phyloP scores from a whole-genome alignment of 2,329 filamentous ascomycete genomes.

The Botrytis byssoidea region DNA sequence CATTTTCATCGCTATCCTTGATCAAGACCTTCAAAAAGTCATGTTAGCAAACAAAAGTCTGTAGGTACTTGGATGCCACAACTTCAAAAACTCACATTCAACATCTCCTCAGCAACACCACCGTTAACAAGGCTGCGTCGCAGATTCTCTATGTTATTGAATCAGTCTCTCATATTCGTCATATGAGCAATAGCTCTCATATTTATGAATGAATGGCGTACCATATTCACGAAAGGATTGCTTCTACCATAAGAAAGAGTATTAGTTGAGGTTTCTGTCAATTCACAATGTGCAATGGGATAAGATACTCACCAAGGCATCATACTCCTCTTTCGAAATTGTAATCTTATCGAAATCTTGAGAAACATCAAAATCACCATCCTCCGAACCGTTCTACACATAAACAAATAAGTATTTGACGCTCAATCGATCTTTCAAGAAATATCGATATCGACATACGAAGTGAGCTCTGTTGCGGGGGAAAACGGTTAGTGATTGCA shows the following conservation, averaged over 20 bases:
- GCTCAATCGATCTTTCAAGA: neutral
- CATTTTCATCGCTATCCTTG: constrained; percentile 29
- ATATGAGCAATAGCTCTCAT: neutral
- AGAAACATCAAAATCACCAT: constrained; percentile 40
- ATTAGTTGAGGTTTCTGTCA: constrained; percentile 11
- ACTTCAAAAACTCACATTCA: constrained; percentile 38
- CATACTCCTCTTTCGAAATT: constrained; percentile 61
- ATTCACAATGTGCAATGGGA: neutral
- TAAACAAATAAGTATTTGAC: constrained; percentile 11
- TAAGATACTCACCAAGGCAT: constrained; percentile 49
- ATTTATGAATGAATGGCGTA: constrained; percentile 40
- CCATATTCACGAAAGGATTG: constrained; percentile 52
- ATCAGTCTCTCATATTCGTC: constrained; percentile 23
- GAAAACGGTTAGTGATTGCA: constrained; percentile 15
- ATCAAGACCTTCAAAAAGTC: constrained; percentile 31
- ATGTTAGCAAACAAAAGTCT: constrained; percentile 24
- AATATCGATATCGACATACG: constrained; percentile 40
- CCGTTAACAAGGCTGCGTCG: constrained; percentile 50
- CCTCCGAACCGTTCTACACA: constrained; percentile 42
- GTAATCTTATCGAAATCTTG: constrained; percentile 45
- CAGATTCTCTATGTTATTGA: constrained; percentile 39
- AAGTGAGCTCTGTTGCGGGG: constrained; percentile 46
- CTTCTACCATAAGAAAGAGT: constrained; percentile 32
- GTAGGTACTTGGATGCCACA: neutral
- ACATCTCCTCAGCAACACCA: constrained; percentile 48